These are phyloP conservation scores for Porodaedalea pini DNA, from an alignment of 1,284 basidiomycete genomes.

Conservation along the genomic window DNA sequence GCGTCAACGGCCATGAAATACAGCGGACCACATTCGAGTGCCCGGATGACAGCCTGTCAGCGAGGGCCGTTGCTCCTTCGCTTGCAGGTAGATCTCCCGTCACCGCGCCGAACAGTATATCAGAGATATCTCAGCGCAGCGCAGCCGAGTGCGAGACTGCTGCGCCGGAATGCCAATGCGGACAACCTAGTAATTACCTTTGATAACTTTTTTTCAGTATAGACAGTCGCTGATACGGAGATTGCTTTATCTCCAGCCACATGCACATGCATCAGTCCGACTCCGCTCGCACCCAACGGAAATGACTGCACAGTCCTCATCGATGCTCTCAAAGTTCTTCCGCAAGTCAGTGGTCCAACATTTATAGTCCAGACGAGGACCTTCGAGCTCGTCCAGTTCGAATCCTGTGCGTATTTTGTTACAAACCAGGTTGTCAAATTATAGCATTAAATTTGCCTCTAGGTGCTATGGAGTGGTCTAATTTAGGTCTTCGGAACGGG, in stretches of 20 bases:
- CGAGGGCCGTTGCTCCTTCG: background rate
- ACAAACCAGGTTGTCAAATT: background rate
- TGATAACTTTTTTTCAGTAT: background rate
- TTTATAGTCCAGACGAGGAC: slow-evolving; percentile 26
- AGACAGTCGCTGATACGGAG: background rate
- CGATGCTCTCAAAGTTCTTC: slow-evolving; percentile 21
- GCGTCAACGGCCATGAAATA: slow-evolving; percentile 10
- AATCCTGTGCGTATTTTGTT: background rate
- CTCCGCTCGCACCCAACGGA: slow-evolving; percentile 25
- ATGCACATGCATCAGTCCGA: slow-evolving; percentile 20
- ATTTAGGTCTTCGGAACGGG: slow-evolving; percentile 19
- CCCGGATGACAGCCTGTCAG: slow-evolving; percentile 8
- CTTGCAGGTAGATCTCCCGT: background rate
- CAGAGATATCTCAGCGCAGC: slow-evolving; percentile 5
- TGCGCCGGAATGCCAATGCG: slow-evolving; percentile 22
- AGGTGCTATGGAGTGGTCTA: slow-evolving; percentile 30
- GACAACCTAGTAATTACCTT: slow-evolving; percentile 23
- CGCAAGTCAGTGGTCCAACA: slow-evolving; percentile 27
- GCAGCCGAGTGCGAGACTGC: slow-evolving; percentile 14
- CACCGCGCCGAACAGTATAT: background rate
- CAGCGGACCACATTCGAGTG: slow-evolving; percentile 16
- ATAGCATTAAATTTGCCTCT: slow-evolving; percentile 15
- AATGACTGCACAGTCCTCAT: slow-evolving; percentile 26
- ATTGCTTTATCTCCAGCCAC: background rate
- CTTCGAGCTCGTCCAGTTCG: slow-evolving; percentile 28